Percentiles rank a stretch among this genome's conserved stretches.
These are phyloP conservation scores for Pachyrhizus erosus DNA, from an alignment of 306 rosid species.

Conservation along the genomic window DNA sequence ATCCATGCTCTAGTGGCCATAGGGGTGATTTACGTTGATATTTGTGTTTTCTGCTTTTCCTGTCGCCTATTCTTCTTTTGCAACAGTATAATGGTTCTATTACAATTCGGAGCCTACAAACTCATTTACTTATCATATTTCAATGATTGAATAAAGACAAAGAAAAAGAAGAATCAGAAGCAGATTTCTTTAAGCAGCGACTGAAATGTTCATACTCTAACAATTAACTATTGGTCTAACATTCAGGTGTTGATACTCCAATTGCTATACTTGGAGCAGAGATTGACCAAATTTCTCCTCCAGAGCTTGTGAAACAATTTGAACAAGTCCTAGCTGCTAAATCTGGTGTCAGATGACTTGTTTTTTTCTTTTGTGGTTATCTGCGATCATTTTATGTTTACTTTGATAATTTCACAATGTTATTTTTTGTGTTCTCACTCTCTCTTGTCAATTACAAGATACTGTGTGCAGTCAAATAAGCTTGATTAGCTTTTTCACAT, in stretches of 20 bases:
- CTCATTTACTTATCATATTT: too few relatives aligned
- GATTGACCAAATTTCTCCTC: slow-evolving; percentile 59
- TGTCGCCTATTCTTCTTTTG: too few relatives aligned
- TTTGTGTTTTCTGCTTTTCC: too few relatives aligned
- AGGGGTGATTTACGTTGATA: too few relatives aligned
- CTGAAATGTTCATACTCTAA: too few relatives aligned
- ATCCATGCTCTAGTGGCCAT: too few relatives aligned
- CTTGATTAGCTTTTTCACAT: slow-evolving; percentile 3
- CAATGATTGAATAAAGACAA: too few relatives aligned
- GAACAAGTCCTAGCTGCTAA: slow-evolving; percentile 59
- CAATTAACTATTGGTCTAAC: neutral
- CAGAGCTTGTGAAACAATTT: slow-evolving; percentile 65
- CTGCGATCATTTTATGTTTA: neutral
- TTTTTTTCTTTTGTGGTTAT: neutral
- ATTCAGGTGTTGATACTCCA: slow-evolving; percentile 67
- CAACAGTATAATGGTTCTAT: too few relatives aligned
- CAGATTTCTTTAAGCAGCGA: too few relatives aligned
- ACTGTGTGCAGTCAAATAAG: neutral
- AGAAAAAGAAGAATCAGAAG: too few relatives aligned
- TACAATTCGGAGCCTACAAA: too few relatives aligned
- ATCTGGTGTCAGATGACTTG: slow-evolving; percentile 56
- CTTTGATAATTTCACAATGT: neutral
- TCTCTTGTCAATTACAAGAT: neutral
- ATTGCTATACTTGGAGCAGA: slow-evolving; percentile 71
- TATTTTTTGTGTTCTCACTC: neutral